Percentiles rank a stretch among this genome's conserved stretches.
Conservation (phyloP, 331 rosid genomes). For the Ulmus americana region DNA sequence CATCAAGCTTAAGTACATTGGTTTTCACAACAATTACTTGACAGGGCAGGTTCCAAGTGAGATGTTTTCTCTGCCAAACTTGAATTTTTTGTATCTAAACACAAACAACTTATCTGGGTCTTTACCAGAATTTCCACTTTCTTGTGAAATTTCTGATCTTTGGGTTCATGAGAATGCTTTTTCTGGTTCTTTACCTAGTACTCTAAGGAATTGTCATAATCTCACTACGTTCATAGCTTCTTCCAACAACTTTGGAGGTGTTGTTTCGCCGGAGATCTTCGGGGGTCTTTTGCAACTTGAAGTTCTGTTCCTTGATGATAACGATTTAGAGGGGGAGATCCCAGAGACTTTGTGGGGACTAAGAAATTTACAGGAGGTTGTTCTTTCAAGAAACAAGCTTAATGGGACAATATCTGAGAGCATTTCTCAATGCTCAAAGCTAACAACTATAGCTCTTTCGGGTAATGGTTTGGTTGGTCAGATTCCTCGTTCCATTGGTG, state of each 20-base stretch:
- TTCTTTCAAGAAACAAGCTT: conserved; percentile 15
- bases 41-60: conserved; percentile 17
- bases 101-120: conserved; percentile 18
- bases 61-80: conserved; percentile 3
- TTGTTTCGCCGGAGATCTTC: conserved; percentile 13
- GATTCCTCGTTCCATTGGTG: conserved; percentile 21
- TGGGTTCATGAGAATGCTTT: conserved; percentile 18
- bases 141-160: conserved; percentile 17
- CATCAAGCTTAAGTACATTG: conserved; percentile 15
- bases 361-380: conserved; percentile 10
- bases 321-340: conserved; percentile 19
- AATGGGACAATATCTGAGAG: conserved; percentile 18
- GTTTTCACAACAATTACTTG: conserved; percentile 19
- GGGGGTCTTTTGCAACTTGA: conserved; percentile 17
- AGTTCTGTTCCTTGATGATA: conserved; percentile 9
- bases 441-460: conserved; percentile 9
- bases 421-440: conserved; percentile 3
- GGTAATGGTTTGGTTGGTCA: conserved; percentile 12
- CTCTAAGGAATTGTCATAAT: conserved; percentile 14
- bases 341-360: conserved; percentile 20
- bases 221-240: conserved; percentile 17
- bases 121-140: conserved; percentile 13
- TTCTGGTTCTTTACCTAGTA: conserved; percentile 15
- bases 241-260: conserved; percentile 14
- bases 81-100: conserved; percentile 18